Base-by-base conservation (phyloP, 257 asterid species). In the Solanum pinnatisectum region DNA sequence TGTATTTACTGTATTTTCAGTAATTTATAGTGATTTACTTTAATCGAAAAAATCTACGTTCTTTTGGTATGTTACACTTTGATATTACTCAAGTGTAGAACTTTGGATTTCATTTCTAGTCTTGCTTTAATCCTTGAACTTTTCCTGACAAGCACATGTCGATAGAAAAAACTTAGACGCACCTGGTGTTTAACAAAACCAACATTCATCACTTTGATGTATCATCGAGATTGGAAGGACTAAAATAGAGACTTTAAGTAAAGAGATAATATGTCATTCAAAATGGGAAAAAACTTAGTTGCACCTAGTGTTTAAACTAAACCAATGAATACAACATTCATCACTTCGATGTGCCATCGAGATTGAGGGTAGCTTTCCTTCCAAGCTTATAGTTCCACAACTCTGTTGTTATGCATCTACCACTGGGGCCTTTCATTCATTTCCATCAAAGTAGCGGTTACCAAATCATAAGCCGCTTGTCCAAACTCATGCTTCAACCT, bases 351-450 rank as follows among this genome's bases (percentile, higher is more conserved):
- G 37, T 68, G 5, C 13, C 76, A 32, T 33, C 0, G 42, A 71
- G n/a, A 32, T 42, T 83, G 40, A 91, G 71, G 7, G 83, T 65
- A 6, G 92, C 91, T 86, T 30, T 89, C 71, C 85, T 86, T 8
- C 71, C 60, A 22, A 74, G 46, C 12, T 83, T 40, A 12, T 37
- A 73, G 35, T 91, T 86, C 93, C 93, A 89, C 56, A 91, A 32
- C 76, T 84, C 92, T 13, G 81, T 35, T 20, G 84, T 63, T 16
- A 27, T 32, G 65, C 78, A 83, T 85, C 89, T 86, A 30, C 89
- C 83, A 32, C 88, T 65, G 32, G 91, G 81, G 6, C 83, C 84
- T n/a, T 85, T 88, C 79, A 79, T 86, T 88, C 79, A 90, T 60
- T 83, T 90, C 92, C 40, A 33, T 88, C 49, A 88, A 25, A 5